Percentiles rank a stretch among this genome's conserved stretches.
These are phyloP conservation scores for Arthroderma uncinatum DNA, from an alignment of 2,329 filamentous ascomycete species.

Conservation along the genomic window DNA sequence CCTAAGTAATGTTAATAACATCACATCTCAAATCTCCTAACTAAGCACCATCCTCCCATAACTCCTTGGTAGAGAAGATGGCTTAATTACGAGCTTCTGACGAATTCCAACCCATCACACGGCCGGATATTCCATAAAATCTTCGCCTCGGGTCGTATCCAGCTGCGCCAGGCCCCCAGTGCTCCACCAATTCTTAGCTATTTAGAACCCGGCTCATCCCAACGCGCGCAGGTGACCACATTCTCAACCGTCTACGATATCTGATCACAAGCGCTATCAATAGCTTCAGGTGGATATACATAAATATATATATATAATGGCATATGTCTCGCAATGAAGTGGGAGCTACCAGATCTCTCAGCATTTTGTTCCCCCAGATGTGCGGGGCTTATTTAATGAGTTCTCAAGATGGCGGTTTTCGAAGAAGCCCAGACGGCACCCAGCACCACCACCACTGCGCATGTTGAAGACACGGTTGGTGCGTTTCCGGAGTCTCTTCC, in stretches of 20 bases:
- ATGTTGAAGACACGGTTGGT: slow-evolving; percentile 36
- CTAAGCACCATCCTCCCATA: neutral
- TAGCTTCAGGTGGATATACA: neutral
- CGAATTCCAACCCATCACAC: neutral
- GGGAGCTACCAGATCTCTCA: neutral
- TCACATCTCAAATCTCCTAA: neutral
- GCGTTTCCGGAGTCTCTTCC: slow-evolving; percentile 34
- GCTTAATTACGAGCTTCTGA: neutral
- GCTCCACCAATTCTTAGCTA: neutral
- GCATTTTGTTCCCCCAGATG: neutral
- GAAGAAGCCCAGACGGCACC: neutral
- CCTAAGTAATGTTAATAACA: neutral
- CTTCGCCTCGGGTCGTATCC: neutral
- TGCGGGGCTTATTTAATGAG: neutral
- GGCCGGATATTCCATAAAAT: neutral
- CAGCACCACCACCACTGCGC: neutral
- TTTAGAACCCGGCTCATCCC: neutral
- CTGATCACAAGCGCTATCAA: slow-evolving; percentile 1
- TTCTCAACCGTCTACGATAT: neutral
- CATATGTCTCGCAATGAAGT: neutral
- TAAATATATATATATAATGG: neutral
- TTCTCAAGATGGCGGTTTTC: neutral
- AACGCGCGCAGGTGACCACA: neutral
- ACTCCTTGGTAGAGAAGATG: neutral
- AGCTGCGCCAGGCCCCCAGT: neutral